Evolutionary conservation across 441 rosid genomes (phyloP).

Genomic region (Manihot esculenta): DNA sequence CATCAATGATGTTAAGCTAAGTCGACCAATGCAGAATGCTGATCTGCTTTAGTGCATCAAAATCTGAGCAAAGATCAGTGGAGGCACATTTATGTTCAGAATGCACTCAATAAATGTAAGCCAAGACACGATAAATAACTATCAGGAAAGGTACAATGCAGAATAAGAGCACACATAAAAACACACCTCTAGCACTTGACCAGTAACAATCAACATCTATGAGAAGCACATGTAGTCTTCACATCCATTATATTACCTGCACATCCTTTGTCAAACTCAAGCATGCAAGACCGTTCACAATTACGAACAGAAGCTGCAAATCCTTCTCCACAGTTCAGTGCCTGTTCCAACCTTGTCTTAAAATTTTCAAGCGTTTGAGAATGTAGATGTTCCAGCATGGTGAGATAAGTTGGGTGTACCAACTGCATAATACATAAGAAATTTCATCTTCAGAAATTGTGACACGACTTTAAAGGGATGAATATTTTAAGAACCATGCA

Average conservation of each 20-base stretch:
- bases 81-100: neutral
- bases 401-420: conserved; percentile 52
- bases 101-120: neutral
- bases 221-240: neutral
- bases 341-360: conserved; percentile 49
- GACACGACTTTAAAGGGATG: neutral
- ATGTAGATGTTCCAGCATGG: conserved; percentile 62
- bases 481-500: neutral
- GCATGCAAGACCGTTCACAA: conserved; percentile 47
- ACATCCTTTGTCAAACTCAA: conserved; percentile 63
- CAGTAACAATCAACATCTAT: neutral
- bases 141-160: neutral
- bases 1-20: neutral
- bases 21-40: neutral
- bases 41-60: neutral
- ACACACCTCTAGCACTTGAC: neutral
- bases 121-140: neutral
- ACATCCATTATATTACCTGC: conserved; percentile 46
- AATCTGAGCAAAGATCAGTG: neutral
- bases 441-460: neutral
- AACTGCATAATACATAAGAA: conserved; percentile 40
- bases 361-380: conserved; percentile 52
- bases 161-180: neutral
- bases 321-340: conserved; percentile 53
- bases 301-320: conserved; percentile 61